Conservation (phyloP, 331 rosid species). For the Cydonia oblonga region DNA sequence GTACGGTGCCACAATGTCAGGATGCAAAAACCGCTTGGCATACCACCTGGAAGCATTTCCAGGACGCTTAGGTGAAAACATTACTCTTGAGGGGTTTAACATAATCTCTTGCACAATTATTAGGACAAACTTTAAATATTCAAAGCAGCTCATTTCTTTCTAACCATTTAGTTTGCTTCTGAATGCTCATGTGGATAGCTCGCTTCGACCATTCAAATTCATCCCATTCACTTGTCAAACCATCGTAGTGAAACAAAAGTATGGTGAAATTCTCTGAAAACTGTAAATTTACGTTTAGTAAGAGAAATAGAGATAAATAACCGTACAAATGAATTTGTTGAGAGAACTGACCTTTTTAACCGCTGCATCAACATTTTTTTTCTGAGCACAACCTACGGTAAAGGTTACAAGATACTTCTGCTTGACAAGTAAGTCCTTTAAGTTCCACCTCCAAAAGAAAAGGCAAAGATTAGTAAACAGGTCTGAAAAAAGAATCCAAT, state of each 20-base stretch:
- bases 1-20: constrained; percentile 76
- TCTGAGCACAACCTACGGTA: constrained; percentile 70
- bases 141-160: constrained; percentile 6
- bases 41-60: constrained; percentile 65
- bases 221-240: constrained; percentile 66
- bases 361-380: constrained; percentile 64
- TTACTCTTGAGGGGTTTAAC: background rate
- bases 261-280: constrained; percentile 80
- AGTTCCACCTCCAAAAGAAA: constrained; percentile 33
- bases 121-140: background rate
- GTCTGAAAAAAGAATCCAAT: background rate
- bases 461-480: constrained; percentile 23
- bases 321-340: background rate
- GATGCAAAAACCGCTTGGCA: constrained; percentile 93
- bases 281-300: constrained; percentile 30
- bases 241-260: constrained; percentile 90
- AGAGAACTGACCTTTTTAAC: constrained; percentile 49
- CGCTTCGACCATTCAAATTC: constrained; percentile 82
- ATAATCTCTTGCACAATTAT: background rate
- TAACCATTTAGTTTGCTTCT: constrained; percentile 91
- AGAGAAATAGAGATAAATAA: background rate
- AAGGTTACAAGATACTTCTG: constrained; percentile 73
- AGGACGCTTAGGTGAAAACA: constrained; percentile 5
- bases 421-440: constrained; percentile 51
- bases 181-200: constrained; percentile 68